A percentile compares a stretch with the other conserved stretches of the same genome.
These are phyloP conservation scores for Aspergillus caelatus DNA, from an alignment of 2,329 filamentous ascomycete genomes.

Conservation along the genomic window DNA sequence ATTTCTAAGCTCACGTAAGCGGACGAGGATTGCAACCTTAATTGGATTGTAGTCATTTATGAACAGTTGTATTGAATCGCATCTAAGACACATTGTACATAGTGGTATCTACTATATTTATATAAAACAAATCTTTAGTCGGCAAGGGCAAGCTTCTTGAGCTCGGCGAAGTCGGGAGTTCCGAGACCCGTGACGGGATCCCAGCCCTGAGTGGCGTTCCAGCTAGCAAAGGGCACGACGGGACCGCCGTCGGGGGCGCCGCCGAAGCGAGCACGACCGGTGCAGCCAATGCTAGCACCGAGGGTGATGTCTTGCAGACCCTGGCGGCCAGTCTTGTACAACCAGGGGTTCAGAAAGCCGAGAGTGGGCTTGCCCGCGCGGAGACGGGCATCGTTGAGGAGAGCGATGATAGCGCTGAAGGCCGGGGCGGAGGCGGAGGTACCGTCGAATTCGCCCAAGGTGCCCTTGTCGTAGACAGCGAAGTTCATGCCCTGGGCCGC, in stretches of 20 bases:
- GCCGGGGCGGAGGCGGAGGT: slow-evolving; percentile 59
- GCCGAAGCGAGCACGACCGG: slow-evolving; percentile 45
- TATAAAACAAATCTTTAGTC: neutral
- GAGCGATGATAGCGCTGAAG: slow-evolving; percentile 60
- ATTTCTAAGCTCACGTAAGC: neutral
- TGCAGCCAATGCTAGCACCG: slow-evolving; percentile 53
- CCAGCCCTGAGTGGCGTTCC: slow-evolving; percentile 56
- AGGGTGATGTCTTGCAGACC: slow-evolving; percentile 53
- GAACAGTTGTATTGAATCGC: neutral
- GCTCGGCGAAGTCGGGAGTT: slow-evolving; percentile 35
- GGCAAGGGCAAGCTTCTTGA: slow-evolving; percentile 17
- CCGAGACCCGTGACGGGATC: slow-evolving; percentile 54
- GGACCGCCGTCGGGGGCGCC: slow-evolving; percentile 43
- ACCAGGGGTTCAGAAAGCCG: slow-evolving; percentile 64
- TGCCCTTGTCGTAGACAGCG: slow-evolving; percentile 36
- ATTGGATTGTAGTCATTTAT: neutral
- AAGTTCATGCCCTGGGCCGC: slow-evolving; percentile 40
- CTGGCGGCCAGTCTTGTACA: slow-evolving; percentile 51
- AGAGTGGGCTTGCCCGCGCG: slow-evolving; percentile 52
- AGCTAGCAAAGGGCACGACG: slow-evolving; percentile 49
- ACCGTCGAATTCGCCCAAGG: slow-evolving; percentile 35
- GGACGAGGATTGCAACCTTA: neutral
- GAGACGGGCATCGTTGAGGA: slow-evolving; percentile 65
- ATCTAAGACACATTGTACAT: neutral
- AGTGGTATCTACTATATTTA: neutral